Evolutionary conservation across 768 basidiomycete genomes (phyloP), one percentile per base, ranked within the genome.

Genomic region (Rhizopogon sp.): DNA sequence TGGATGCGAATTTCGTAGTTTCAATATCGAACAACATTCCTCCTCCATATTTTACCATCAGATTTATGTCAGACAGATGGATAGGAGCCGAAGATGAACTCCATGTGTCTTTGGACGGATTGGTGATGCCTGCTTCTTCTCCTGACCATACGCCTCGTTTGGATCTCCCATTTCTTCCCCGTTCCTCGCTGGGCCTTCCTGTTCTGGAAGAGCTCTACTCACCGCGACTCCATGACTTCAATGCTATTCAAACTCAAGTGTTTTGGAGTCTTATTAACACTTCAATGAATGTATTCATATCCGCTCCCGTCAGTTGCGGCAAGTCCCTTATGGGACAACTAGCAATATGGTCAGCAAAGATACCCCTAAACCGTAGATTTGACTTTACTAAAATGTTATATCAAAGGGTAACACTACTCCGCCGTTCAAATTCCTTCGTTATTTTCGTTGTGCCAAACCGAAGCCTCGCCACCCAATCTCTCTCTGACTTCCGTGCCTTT

Each of bases 21-120:
- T 82, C 93, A 0, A 78, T 97, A 43, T 75, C 82, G 6, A 72
- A 76, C 28, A 77, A 79, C 25, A 72, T 74, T 40, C 75, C 79
- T 4, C 88, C 90, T 0, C 72, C 84, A 3, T 83, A 76, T 3
- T 73, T 98, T 20, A 87, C 80, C 6, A 78, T 97, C 53, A 83
- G 90, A 16, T 86, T 83, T 39, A 80, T 91, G 43, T 98, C 93
- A 6, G 95, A 98, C 70, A 80, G 83, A 56, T 99, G 97, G 97
- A 76, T 97, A 60, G 93, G 93, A 2, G 89, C 94, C 1, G 94
- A 97, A 62, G 83, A 90, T 52, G 84, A 88, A 56, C 62, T 86
- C 7, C 58, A 62, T 2, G 75, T 98, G 40, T 68, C 83, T 3
- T 68, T 98, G 40, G 82, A 85, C 1, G 73, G 77, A 5, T 71